Evolutionary conservation across 2,329 filamentous ascomycete species (phyloP).

Genomic region (Cordyceps javanica): DNA sequence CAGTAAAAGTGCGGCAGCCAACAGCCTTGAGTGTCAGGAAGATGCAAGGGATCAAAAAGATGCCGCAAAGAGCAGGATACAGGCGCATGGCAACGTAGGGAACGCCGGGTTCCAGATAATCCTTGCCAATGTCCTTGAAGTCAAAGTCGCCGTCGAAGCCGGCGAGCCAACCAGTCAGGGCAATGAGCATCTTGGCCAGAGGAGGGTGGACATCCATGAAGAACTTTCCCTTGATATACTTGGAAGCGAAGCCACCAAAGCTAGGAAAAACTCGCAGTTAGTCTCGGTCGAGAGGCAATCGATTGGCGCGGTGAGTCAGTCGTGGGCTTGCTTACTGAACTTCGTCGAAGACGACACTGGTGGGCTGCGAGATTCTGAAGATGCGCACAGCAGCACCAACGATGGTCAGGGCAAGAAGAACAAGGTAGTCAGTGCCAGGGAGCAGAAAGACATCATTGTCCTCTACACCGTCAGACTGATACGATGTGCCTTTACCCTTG

Average conservation of each 20-base stretch:
- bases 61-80: slow-evolving; percentile 82
- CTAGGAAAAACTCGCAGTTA: slow-evolving; percentile 39
- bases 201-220: slow-evolving; percentile 99
- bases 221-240: slow-evolving; percentile 99
- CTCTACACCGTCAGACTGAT: slow-evolving; percentile 70
- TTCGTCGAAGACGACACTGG: slow-evolving; percentile 97
- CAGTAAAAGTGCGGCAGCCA: slow-evolving; percentile 81
- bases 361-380: slow-evolving; percentile 93
- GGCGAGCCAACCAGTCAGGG: slow-evolving; percentile 87
- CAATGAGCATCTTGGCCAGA: slow-evolving; percentile 92
- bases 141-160: slow-evolving; percentile 95
- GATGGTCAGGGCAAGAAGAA: slow-evolving; percentile 65
- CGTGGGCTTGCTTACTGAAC: slow-evolving; percentile 78
- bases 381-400: slow-evolving; percentile 75
- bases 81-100: slow-evolving; percentile 97
- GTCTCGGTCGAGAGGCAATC: not conserved
- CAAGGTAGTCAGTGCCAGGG: slow-evolving; percentile 74
- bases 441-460: slow-evolving; percentile 92
- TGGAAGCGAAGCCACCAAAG: slow-evolving; percentile 95
- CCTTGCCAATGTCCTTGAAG: slow-evolving; percentile 99
- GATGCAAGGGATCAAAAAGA: slow-evolving; percentile 83
- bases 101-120: slow-evolving; percentile 89
- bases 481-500: slow-evolving; percentile 43
- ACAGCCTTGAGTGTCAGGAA: slow-evolving; percentile 89
- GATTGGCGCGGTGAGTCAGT: not conserved